Evolutionary conservation across 257 asterid species (phyloP).

Genomic region (Avicennia marina): DNA sequence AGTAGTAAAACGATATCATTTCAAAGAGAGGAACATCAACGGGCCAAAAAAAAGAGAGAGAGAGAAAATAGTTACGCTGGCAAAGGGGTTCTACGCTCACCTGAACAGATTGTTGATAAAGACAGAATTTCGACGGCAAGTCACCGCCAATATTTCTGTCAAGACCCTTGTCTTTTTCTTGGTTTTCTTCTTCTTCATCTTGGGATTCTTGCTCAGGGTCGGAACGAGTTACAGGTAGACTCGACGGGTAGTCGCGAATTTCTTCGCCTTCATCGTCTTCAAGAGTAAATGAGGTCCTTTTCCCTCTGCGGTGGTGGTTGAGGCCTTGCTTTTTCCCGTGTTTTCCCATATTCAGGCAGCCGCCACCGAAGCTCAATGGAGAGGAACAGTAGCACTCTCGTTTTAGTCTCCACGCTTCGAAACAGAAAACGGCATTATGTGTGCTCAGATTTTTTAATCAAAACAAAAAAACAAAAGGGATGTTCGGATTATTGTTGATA

Average conservation of each 20-base stretch:
- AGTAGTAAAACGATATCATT: not conserved
- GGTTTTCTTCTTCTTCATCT: slow-evolving; percentile 31
- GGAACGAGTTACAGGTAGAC: slow-evolving; percentile 19
- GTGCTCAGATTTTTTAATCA: too few relatives aligned
- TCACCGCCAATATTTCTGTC: slow-evolving; percentile 17
- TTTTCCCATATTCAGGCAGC: slow-evolving; percentile 60
- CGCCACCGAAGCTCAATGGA: slow-evolving; percentile 1
- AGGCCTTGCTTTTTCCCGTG: slow-evolving; percentile 69
- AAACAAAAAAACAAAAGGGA: too few relatives aligned
- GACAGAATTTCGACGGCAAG: slow-evolving; percentile 67
- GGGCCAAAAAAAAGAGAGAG: not conserved
- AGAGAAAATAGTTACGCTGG: too few relatives aligned
- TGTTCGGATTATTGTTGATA: too few relatives aligned
- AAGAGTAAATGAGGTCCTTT: slow-evolving; percentile 35
- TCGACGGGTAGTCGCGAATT: slow-evolving; percentile 23
- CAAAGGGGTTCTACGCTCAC: too few relatives aligned
- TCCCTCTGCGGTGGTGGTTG: slow-evolving; percentile 62
- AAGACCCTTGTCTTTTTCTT: slow-evolving; percentile 16
- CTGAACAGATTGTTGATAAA: slow-evolving; percentile 97
- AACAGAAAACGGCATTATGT: too few relatives aligned
- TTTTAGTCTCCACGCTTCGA: too few relatives aligned
- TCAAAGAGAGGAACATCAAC: not conserved
- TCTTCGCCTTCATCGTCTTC: slow-evolving; percentile 37
- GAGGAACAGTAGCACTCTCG: too few relatives aligned
- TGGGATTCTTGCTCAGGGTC: slow-evolving; percentile 48